Conservation (phyloP, 2,329 filamentous ascomycete species). For the Fusarium buharicum region DNA sequence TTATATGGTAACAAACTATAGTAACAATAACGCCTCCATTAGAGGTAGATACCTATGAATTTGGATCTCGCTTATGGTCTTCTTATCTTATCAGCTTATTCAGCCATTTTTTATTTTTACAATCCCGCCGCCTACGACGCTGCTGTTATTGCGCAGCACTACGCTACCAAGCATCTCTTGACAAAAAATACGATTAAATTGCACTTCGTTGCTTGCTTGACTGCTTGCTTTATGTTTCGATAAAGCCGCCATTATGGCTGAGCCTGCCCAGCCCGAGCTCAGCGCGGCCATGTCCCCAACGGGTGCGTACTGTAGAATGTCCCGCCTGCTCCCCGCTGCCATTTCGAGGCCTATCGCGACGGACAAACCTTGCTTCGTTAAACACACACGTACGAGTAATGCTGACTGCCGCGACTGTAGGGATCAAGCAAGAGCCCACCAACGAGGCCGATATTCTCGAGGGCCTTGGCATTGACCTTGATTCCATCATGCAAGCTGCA, state of each 20-base stretch:
- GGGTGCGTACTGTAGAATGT: conserved; percentile 48
- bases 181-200: conserved; percentile 34
- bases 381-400: conserved; percentile 4
- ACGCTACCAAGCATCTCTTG: conserved; percentile 33
- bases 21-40: too few species aligned
- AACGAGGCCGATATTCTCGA: conserved; percentile 52
- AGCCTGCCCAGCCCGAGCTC: conserved; percentile 53
- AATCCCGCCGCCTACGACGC: conserved; percentile 28
- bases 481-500: conserved; percentile 49
- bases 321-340: conserved; percentile 21
- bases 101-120: neutral
- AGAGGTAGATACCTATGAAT: too few species aligned
- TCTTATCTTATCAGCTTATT: neutral
- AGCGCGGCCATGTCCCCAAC: conserved; percentile 49
- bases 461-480: conserved; percentile 50
- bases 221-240: conserved; percentile 41
- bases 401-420: conserved; percentile 46
- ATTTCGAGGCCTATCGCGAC: conserved; percentile 6
- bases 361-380: conserved; percentile 14
- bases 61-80: neutral
- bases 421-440: conserved; percentile 55
- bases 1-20: neutral
- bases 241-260: conserved; percentile 54
- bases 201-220: conserved; percentile 4
- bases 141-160: conserved; percentile 37